phyloP scores from a whole-genome alignment of 2,329 filamentous ascomycete genomes.

The Falciphora oryzae region DNA sequence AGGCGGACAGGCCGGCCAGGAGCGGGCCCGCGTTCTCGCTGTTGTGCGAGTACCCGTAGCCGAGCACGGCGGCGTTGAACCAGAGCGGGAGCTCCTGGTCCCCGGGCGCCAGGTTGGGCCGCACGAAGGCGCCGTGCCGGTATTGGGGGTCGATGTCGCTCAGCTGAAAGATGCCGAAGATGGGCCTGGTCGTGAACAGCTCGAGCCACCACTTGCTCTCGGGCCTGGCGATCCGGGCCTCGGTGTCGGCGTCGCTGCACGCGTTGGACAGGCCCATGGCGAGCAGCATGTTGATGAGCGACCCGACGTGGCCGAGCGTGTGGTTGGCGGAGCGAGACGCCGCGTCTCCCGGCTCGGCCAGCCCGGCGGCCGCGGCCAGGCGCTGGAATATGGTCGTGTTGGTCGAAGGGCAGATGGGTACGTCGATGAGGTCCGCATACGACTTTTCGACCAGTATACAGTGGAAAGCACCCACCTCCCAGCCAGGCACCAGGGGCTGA shows the following conservation, averaged over 20 bases:
- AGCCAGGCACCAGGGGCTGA: background rate
- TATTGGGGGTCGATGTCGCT: background rate
- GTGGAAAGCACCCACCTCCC: background rate
- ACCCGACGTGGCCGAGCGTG: background rate
- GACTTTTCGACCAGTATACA: background rate
- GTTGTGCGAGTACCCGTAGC: background rate
- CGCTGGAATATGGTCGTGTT: constrained; percentile 1
- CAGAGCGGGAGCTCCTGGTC: background rate
- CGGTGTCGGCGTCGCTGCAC: background rate
- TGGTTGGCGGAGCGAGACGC: background rate
- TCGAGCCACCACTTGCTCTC: background rate
- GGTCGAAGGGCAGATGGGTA: background rate
- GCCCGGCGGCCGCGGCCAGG: background rate
- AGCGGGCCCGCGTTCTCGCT: background rate
- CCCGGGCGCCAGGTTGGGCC: background rate
- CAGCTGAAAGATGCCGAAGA: background rate
- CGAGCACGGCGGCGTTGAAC: constrained; percentile 3
- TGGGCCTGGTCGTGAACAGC: background rate
- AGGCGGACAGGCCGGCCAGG: background rate
- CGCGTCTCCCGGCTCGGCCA: background rate
- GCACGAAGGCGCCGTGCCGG: background rate
- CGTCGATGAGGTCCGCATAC: constrained; percentile 2
- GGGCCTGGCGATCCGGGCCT: background rate
- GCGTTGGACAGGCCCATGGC: background rate
- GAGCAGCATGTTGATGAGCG: background rate